Evolutionary conservation across 345 rosid genomes (phyloP), one percentile per base, ranked within the genome.

Genomic region (Eucalyptus virginea): DNA sequence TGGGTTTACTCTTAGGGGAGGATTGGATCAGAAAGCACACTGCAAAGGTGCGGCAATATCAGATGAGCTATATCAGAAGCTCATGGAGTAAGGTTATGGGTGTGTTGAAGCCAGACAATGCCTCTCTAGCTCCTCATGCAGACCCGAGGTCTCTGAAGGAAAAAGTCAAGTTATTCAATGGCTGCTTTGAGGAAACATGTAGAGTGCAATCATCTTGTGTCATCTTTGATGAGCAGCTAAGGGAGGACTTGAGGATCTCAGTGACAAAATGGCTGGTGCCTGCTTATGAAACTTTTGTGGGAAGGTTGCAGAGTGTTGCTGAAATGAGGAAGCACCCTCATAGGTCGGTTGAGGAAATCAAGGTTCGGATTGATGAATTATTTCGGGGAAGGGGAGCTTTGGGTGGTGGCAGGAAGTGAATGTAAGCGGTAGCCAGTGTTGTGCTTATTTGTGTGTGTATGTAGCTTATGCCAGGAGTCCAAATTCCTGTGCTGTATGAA

Each of bases 21-120:
- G 98, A 94, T 54, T 97, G 98, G 98, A 94, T 97, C 24, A 89
- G 97, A 58, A 98, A 98, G 92, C 99, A 97, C 91, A 92, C 86
- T 16, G 97, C 96, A 3, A 97, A 97, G 92, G 93, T 96, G 28
- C 91, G 92, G 92, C 97, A 96, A 60, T 95, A 93, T 87, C 94
- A 91, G 80, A 72, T 77, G 18, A 93, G 85, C 88, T 98, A 96
- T 86, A 96, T 94, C 92, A 91, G 95, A 90, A 95, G 94, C 91
- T 95, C 98, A 3, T 97, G 99, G 99, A 97, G 92, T 60, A 95
- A 93, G 93, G 89, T 95, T 90, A 42, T 95, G 18, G 97, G 91
- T 19, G 89, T 92, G 50, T 87, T 98, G 93, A 98, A 94, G 92
- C 92, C 88, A 28, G 97, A 95, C 5, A 88, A 90, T 51, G 89